Evolutionary conservation across 306 rosid species (phyloP), one percentile per base, ranked within the genome.

Genomic region (Vicia sativa): DNA sequence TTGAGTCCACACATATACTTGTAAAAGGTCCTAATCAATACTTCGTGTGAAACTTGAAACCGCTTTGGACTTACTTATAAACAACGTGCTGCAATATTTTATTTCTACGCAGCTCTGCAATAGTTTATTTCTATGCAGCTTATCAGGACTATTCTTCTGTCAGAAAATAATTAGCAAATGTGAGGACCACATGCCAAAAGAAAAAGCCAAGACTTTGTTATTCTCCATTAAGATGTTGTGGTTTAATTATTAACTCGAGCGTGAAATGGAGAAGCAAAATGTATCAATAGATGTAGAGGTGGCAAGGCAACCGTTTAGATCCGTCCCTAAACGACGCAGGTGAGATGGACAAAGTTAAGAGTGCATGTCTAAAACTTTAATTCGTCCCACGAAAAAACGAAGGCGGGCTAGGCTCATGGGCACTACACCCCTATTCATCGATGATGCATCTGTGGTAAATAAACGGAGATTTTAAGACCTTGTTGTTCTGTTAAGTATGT

Each of bases 111-210:
- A 67, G 52, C 45, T 11, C 19, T 28, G 59, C 60, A 2, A 35
- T 62, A 19, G 50, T 19, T 68, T 50, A 68, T 18, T 21, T 60
- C n/a, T 41, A 61, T 29, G 65, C 74, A 67, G 52, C 45, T 11
- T 15, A 14, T 14, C 4, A 12, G 69, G 39, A 49, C 21, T 67
- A 59, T n/a, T 16, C 55, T 52, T 68, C 38, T 28, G 65, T 76
- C 66, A 76, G 60, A 52, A 77, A 58, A 65, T 71, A 18, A 64
- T 71, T 56, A 56, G 72, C 76, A 64, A 26, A 64, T 77, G 54
- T 38, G 48, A 39, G 74, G 78, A 72, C 74, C 74, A 72, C 67
- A 50, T 60, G 61, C 46, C 60, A 49, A 29, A 59, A 50, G 60
- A 78, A 67, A 78, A 49, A 55, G 26, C 43, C 44, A 59, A 29